Percentiles rank a stretch among this genome's conserved stretches.
Evolutionary conservation across 305 asterid species (phyloP).

Genomic region (Fraxinus paxiana): DNA sequence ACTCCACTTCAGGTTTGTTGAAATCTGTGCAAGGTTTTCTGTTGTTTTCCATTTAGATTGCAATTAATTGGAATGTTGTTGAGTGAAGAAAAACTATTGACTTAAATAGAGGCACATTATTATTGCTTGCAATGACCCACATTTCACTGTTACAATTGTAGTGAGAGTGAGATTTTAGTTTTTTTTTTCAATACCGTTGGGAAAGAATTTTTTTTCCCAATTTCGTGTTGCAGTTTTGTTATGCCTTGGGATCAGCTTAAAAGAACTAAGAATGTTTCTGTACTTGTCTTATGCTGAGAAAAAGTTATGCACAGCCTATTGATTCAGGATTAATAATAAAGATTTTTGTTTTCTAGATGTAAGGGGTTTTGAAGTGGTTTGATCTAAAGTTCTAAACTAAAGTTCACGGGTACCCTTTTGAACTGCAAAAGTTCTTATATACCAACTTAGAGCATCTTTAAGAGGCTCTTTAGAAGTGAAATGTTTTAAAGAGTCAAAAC

Average conservation of each 20-base stretch:
- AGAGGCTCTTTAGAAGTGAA: neutral
- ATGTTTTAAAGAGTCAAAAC: neutral
- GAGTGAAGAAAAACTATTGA: neutral
- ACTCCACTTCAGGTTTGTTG: slow-evolving; percentile 87
- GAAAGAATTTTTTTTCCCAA: neutral
- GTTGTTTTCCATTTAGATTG: slow-evolving; percentile 10
- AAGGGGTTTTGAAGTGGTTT: slow-evolving; percentile 15
- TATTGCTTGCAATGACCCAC: neutral
- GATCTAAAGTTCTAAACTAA: slow-evolving; percentile 4
- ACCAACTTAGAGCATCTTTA: neutral
- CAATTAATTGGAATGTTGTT: slow-evolving; percentile 8
- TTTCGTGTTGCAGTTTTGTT: slow-evolving; percentile 2
- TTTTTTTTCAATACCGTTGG: slow-evolving; percentile 8
- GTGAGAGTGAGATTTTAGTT: neutral
- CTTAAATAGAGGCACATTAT: neutral
- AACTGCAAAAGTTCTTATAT: neutral
- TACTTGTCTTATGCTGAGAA: slow-evolving; percentile 1
- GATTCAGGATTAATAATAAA: neutral
- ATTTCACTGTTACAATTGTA: neutral
- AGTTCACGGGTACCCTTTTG: neutral
- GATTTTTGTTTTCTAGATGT: neutral
- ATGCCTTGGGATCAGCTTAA: slow-evolving; percentile 5
- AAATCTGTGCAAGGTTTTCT: slow-evolving; percentile 21
- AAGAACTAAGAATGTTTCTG: slow-evolving; percentile 2
- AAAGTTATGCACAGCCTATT: neutral